Conservation (phyloP, 805 yeast genomes). For the Naumovozyma castellii region DNA sequence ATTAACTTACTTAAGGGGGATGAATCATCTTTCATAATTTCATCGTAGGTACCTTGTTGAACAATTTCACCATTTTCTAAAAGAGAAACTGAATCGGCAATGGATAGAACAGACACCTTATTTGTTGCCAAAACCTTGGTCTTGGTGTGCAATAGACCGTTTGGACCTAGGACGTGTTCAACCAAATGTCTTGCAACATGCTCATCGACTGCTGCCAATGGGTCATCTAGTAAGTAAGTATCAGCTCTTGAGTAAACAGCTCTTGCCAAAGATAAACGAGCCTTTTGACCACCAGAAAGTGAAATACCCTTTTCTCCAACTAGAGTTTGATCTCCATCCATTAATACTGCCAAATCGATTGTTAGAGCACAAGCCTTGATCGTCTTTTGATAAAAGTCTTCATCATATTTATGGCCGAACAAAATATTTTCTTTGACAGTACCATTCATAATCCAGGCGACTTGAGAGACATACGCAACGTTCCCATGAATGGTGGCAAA, state of each 20-base stretch:
- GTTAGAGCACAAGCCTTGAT: slow-evolving; percentile 80
- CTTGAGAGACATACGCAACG: slow-evolving; percentile 84
- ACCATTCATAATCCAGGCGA: slow-evolving; percentile 97
- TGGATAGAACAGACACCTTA: slow-evolving; percentile 68
- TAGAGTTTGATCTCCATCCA: slow-evolving; percentile 83
- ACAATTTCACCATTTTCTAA: slow-evolving; percentile 57
- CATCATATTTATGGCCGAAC: slow-evolving; percentile 80
- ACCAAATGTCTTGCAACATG: slow-evolving; percentile 87
- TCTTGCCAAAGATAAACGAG: slow-evolving; percentile 86
- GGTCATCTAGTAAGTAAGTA: slow-evolving; percentile 82
- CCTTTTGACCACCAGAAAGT: slow-evolving; percentile 95
- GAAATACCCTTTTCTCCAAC: slow-evolving; percentile 98
- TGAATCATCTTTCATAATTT: slow-evolving; percentile 34
- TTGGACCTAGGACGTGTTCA: slow-evolving; percentile 71
- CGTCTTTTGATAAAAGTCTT: slow-evolving; percentile 70
- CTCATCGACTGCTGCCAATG: slow-evolving; percentile 93
- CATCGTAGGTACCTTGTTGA: slow-evolving; percentile 56
- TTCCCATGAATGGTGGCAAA: slow-evolving; percentile 62
- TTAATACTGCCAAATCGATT: slow-evolving; percentile 67
- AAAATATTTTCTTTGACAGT: slow-evolving; percentile 82
- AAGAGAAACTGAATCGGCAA: slow-evolving; percentile 63
- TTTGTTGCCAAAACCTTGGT: slow-evolving; percentile 79
- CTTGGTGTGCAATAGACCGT: slow-evolving; percentile 66
- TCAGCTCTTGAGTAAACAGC: slow-evolving; percentile 95
- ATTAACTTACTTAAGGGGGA: slow-evolving; percentile 48